Evolutionary conservation across 495 filamentous ascomycete genomes (phyloP).

Genomic region (Podospora pseudocomata): DNA sequence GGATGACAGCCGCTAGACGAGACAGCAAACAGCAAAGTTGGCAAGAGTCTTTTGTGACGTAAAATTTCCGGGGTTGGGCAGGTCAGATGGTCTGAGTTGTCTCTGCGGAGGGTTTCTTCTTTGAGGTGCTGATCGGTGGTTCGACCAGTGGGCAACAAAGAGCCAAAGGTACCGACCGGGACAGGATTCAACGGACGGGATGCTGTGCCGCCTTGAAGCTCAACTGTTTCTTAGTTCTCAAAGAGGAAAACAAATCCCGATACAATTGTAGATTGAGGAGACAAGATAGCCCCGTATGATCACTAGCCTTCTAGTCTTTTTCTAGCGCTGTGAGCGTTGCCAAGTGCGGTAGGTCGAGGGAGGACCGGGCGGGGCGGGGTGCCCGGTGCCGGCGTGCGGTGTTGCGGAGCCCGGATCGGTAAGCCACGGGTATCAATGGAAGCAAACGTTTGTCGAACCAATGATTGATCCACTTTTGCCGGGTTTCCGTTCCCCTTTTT

Average conservation of each 20-base stretch:
- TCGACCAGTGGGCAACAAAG: neutral
- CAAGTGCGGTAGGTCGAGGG: neutral
- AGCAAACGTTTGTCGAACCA: neutral
- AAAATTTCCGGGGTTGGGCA: neutral
- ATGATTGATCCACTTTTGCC: neutral
- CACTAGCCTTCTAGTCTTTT: neutral
- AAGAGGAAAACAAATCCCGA: neutral
- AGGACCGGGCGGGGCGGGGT: no score
- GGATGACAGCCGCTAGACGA: no score
- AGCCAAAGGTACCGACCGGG: neutral
- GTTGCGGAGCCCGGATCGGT: conserved; percentile 7
- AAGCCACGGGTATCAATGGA: neutral
- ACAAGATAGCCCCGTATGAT: neutral
- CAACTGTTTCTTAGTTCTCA: neutral
- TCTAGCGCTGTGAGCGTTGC: neutral
- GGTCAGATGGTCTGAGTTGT: neutral
- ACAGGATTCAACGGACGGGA: neutral
- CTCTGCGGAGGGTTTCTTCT: neutral
- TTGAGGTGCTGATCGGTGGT: neutral
- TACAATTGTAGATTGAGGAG: neutral
- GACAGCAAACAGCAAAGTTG: neutral
- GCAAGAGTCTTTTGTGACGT: neutral
- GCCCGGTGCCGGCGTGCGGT: neutral
- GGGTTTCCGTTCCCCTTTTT: neutral
- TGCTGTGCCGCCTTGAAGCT: neutral